These are phyloP conservation scores for Lachancea quebecensis DNA, from an alignment of 805 yeast species.

Conservation along the genomic window DNA sequence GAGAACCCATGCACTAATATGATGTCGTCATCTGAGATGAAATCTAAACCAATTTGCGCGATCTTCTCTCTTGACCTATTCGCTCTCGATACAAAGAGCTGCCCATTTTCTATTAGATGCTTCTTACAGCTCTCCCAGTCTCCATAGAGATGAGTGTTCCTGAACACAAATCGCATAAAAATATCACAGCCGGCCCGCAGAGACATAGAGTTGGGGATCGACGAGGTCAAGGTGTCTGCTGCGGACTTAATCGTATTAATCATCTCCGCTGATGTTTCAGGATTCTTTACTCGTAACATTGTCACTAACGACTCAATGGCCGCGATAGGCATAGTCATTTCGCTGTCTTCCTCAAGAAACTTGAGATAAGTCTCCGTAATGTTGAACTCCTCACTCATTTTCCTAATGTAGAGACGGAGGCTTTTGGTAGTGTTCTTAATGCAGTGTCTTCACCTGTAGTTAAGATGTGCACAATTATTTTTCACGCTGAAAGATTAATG, in stretches of 20 bases:
- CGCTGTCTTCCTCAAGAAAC: conserved; percentile 84
- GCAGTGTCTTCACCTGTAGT: too few species aligned
- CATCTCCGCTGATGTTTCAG: conserved; percentile 89
- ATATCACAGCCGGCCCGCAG: conserved; percentile 96
- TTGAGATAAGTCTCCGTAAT: conserved; percentile 73
- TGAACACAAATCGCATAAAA: conserved; percentile 84
- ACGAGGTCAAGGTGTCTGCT: conserved; percentile 61
- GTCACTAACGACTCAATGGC: conserved; percentile 93
- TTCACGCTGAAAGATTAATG: too few species aligned
- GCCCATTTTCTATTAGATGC: conserved; percentile 89
- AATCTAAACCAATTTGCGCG: conserved; percentile 81
- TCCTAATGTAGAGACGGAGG: neutral
- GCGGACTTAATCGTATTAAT: conserved; percentile 76
- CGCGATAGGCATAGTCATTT: conserved; percentile 98
- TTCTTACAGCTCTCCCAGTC: conserved; percentile 93
- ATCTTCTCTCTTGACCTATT: conserved; percentile 81
- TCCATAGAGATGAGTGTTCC: conserved; percentile 74
- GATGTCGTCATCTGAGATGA: conserved; percentile 88
- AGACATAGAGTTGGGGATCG: conserved; percentile 87
- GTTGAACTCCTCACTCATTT: conserved; percentile 49
- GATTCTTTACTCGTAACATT: conserved; percentile 72
- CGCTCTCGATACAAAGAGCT: conserved; percentile 84
- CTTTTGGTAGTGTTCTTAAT: too few species aligned
- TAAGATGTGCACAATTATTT: too few species aligned
- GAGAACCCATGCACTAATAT: conserved; percentile 87